phyloP scores from a whole-genome alignment of 2,329 filamentous ascomycete species.

The Aspergillus cejpii region DNA sequence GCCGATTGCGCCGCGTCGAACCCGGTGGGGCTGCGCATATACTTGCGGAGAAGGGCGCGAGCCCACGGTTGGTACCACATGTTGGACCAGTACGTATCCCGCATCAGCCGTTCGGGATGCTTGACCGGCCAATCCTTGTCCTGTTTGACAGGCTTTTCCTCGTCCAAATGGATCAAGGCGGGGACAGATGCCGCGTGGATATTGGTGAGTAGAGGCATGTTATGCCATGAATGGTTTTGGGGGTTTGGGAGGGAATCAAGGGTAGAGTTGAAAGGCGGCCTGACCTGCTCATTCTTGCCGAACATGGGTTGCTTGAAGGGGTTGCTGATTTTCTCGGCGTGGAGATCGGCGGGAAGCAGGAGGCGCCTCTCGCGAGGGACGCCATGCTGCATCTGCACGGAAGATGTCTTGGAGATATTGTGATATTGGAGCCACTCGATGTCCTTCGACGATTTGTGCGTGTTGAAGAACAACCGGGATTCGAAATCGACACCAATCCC shows the following conservation, averaged over 20 bases:
- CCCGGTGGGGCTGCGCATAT: constrained; percentile 42
- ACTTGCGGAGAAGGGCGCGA: constrained; percentile 46
- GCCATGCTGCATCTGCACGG: constrained; percentile 30
- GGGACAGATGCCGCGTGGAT: constrained; percentile 44
- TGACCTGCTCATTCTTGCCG: constrained; percentile 21
- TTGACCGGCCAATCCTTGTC: neutral
- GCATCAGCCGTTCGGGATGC: constrained; percentile 2
- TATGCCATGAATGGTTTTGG: constrained; percentile 37
- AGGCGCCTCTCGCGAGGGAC: constrained; percentile 36
- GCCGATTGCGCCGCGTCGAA: constrained; percentile 40
- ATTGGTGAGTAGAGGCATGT: constrained; percentile 44
- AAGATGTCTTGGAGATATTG: constrained; percentile 33
- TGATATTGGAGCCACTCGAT: constrained; percentile 39
- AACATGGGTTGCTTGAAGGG: constrained; percentile 33
- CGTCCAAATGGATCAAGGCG: constrained; percentile 39
- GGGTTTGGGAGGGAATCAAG: constrained; percentile 42
- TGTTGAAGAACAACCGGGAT: constrained; percentile 46
- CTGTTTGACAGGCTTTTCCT: constrained; percentile 22
- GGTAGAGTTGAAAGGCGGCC: constrained; percentile 30
- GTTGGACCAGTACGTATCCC: constrained; percentile 37
- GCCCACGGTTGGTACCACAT: constrained; percentile 47
- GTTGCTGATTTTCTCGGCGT: constrained; percentile 21
- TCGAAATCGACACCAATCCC: constrained; percentile 49
- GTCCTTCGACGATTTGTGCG: constrained; percentile 35
- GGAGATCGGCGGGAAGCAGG: constrained; percentile 35